Conservation (phyloP, 2,329 filamentous ascomycete genomes). For the Trichoderma semiorbis region DNA sequence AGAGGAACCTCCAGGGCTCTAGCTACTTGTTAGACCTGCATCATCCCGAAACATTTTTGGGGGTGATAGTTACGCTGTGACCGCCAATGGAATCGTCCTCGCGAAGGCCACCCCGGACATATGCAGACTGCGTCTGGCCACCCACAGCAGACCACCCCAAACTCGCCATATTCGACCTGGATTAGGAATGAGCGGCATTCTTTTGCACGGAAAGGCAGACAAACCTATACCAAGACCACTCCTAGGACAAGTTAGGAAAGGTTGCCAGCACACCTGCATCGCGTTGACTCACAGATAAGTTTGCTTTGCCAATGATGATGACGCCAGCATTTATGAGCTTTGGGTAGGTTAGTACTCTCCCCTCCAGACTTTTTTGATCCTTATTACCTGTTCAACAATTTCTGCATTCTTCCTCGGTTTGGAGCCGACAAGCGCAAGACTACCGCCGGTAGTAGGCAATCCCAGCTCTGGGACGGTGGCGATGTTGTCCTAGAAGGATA, state of each 20-base stretch:
- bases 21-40: not conserved
- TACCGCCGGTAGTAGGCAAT: not conserved
- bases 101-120: not conserved
- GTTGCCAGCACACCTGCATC: not conserved
- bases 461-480: not conserved
- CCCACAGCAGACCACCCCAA: not conserved
- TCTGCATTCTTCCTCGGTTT: not conserved
- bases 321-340: not conserved
- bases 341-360: not conserved
- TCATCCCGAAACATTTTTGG: not conserved
- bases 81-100: not conserved
- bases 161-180: not conserved
- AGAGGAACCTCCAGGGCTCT: not conserved
- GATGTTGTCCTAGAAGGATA: not conserved
- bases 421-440: not conserved
- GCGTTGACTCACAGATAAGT: not conserved
- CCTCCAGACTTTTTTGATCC: rapidly evolving
- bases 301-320: not conserved
- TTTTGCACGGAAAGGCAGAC: not conserved
- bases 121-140: not conserved
- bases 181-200: not conserved
- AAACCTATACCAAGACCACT: not conserved
- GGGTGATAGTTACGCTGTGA: not conserved
- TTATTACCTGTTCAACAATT: not conserved
- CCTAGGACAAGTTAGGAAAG: not conserved